Evolutionary conservation across 176 grass and related monocot genomes (phyloP).

Genomic region (Cenchrus fungigraminus): DNA sequence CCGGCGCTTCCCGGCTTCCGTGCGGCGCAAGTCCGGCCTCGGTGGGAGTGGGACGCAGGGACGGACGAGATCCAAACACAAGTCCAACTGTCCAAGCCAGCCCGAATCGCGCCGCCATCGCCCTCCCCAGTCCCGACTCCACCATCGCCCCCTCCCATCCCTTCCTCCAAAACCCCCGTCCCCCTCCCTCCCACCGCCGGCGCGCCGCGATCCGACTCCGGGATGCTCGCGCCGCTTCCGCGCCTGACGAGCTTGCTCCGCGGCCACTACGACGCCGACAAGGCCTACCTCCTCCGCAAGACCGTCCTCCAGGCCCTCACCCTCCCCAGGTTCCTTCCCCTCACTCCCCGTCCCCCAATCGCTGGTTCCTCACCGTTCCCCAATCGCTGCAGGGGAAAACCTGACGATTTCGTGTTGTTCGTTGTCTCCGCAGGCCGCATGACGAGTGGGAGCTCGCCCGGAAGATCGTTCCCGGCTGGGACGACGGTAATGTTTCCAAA

Average conservation of each 20-base stretch:
- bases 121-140: neutral
- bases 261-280: slow-evolving; percentile 73
- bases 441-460: slow-evolving; percentile 80
- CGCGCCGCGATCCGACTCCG: slow-evolving; percentile 27
- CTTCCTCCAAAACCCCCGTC: neutral
- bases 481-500: slow-evolving; percentile 68
- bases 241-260: slow-evolving; percentile 80
- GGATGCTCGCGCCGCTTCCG: slow-evolving; percentile 84
- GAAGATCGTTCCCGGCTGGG: slow-evolving; percentile 80
- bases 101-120: neutral
- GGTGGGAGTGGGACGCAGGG: too few species aligned
- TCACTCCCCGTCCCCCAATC: neutral
- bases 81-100: neutral
- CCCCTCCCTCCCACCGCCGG: slow-evolving; percentile 5
- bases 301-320: slow-evolving; percentile 68
- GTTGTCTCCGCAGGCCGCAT: slow-evolving; percentile 48
- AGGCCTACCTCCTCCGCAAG: slow-evolving; percentile 92
- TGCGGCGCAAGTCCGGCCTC: slow-evolving; percentile 13
- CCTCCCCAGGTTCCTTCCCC: slow-evolving; percentile 55
- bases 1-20: slow-evolving; percentile 12
- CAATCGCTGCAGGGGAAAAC: neutral
- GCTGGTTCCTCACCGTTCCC: neutral
- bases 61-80: slow-evolving; percentile 16
- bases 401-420: slow-evolving; percentile 28
- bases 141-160: neutral